phyloP scores from a whole-genome alignment of 768 basidiomycete species.

The Mycena chlorophos region DNA sequence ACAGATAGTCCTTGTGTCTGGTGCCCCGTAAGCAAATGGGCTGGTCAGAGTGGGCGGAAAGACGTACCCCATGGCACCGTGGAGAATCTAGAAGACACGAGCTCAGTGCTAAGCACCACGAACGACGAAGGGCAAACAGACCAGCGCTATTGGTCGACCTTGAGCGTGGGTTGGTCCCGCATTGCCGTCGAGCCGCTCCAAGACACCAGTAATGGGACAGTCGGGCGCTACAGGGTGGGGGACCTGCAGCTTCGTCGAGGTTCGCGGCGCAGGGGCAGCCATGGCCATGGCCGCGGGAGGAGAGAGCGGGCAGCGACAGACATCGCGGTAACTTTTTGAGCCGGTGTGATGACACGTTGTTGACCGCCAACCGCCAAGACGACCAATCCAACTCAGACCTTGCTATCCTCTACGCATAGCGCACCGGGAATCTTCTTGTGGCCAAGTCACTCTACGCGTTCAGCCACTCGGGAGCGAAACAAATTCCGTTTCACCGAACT shows the following conservation, averaged over 20 bases:
- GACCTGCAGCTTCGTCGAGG: slow-evolving; percentile 53
- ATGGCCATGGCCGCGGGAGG: slow-evolving; percentile 25
- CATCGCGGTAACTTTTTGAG: slow-evolving; percentile 3
- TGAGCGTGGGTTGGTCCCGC: slow-evolving; percentile 41
- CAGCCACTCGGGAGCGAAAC: too few relatives aligned
- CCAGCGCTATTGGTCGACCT: slow-evolving; percentile 66
- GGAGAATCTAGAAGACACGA: slow-evolving; percentile 56
- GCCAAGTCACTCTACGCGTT: too few relatives aligned
- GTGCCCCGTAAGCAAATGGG: slow-evolving; percentile 22
- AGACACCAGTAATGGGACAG: slow-evolving; percentile 53
- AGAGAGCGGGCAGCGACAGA: neutral
- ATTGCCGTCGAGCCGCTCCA: slow-evolving; percentile 59
- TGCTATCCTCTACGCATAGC: too few relatives aligned
- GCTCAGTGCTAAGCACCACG: slow-evolving; percentile 20
- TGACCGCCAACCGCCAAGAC: too few relatives aligned
- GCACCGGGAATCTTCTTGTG: too few relatives aligned
- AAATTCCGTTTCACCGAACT: too few relatives aligned
- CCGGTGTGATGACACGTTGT: too few relatives aligned
- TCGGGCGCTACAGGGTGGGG: slow-evolving; percentile 47
- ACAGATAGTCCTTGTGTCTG: slow-evolving; percentile 86
- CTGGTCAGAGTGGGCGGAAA: slow-evolving; percentile 20
- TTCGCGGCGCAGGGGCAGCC: too few relatives aligned
- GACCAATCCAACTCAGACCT: too few relatives aligned
- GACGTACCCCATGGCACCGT: slow-evolving; percentile 75
- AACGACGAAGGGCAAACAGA: slow-evolving; percentile 35